phyloP scores from a whole-genome alignment of 2,329 filamentous ascomycete genomes.

The Verticillium longisporum region DNA sequence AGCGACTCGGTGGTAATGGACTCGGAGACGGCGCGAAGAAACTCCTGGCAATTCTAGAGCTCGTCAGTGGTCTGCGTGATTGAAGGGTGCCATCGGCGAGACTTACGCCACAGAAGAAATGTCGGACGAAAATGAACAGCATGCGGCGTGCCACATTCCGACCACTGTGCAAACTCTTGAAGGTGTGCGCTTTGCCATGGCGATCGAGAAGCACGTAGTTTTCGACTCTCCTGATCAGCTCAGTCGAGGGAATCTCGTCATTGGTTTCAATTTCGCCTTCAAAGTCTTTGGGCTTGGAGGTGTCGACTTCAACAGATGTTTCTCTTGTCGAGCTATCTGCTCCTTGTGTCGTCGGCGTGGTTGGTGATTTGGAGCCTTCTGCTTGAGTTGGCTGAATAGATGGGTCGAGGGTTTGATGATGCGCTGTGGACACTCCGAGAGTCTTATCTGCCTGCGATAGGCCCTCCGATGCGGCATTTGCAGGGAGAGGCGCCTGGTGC shows the following conservation, averaged over 20 bases:
- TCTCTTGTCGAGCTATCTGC: slow-evolving; percentile 5
- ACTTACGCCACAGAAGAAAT: slow-evolving; percentile 76
- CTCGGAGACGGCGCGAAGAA: slow-evolving; percentile 55
- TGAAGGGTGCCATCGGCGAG: neutral
- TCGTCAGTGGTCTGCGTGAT: neutral
- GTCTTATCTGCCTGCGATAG: neutral
- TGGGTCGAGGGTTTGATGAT: neutral
- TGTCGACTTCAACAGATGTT: slow-evolving; percentile 25
- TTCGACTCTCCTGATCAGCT: slow-evolving; percentile 44
- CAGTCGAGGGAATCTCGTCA: slow-evolving; percentile 45
- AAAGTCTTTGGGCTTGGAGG: slow-evolving; percentile 42
- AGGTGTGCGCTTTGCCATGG: slow-evolving; percentile 51
- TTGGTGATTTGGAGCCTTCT: slow-evolving; percentile 3
- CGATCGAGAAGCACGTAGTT: slow-evolving; percentile 54
- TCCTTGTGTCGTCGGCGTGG: slow-evolving; percentile 4
- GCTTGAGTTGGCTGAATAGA: neutral
- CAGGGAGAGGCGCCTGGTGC: neutral
- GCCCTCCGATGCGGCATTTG: neutral
- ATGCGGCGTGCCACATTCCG: slow-evolving; percentile 48
- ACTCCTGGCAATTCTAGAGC: slow-evolving; percentile 67
- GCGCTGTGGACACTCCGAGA: neutral
- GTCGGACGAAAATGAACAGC: slow-evolving; percentile 67
- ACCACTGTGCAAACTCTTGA: slow-evolving; percentile 56
- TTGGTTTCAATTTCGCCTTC: slow-evolving; percentile 47
- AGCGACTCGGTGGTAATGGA: slow-evolving; percentile 47